Evolutionary conservation across 495 filamentous ascomycete genomes (phyloP), one percentile per base, ranked within the genome.

Genomic region (Annulohypoxylon nitens): DNA sequence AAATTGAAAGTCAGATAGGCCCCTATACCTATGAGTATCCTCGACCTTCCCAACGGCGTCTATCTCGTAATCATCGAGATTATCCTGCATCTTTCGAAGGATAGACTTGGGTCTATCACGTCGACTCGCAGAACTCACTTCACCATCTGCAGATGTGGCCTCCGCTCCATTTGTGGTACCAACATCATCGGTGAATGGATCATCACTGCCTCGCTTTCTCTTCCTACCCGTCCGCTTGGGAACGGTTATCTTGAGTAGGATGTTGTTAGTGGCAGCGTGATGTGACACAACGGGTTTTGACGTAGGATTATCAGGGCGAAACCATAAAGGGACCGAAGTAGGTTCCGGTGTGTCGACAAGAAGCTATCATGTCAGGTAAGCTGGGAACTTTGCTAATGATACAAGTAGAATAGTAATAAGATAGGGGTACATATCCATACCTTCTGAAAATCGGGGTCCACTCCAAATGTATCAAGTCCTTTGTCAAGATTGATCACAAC

Each of bases 151-250:
- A 2, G 58, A 64, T 37, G 61, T 43, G 45, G 37, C 36, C 10
- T 57, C 16, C 43, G 26, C 64, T 66, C 74, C 79, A 73, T 73
- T 76, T 23, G 51, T 20, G 7, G 63, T 41, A 23, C 74, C 59
- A 26, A 74, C 45, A 10, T 75, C 74, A n/a, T 75, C 78, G 12
- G 79, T 76, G 74, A 91, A 97, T 1, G 91, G 90, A 34, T 86
- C 91, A 64, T 88, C 73, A 7, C 89, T 90, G 6, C 92, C 93
- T 53, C 89, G 83, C 80, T 93, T 96, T 34, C 93, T 88, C 78
- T 93, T 97, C 50, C 93, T 87, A 3, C 94, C 93, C 5, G 93
- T 97, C 50, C 92, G 83, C 79, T 92, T 95, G 0, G 97, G 97
- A 2, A 97, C 89, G 0, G 91, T 93, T 51, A 99, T 86, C 81